phyloP scores from a whole-genome alignment of 2,329 filamentous ascomycete species.

The Xylaria sp. region DNA sequence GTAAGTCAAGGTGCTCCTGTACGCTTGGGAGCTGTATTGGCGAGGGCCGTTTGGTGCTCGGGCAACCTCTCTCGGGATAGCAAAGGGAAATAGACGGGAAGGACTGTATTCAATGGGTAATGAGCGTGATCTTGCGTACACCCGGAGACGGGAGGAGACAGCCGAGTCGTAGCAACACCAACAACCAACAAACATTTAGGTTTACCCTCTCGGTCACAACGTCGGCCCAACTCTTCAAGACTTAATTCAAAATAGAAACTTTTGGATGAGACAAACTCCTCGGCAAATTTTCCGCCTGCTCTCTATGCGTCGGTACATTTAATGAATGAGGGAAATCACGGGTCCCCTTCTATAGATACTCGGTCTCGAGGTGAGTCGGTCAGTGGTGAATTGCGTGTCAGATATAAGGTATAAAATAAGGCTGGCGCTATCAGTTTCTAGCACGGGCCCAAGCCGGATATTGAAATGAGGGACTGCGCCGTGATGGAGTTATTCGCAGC shows the following conservation, averaged over 20 bases:
- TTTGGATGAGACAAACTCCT: slow-evolving; percentile 24
- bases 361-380: slow-evolving; percentile 32
- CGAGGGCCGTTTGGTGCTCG: slow-evolving; percentile 37
- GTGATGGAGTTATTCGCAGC: slow-evolving; percentile 38
- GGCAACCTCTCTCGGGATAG: slow-evolving; percentile 41
- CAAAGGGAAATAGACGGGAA: slow-evolving; percentile 40
- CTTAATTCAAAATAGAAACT: slow-evolving; percentile 22
- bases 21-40: slow-evolving; percentile 45
- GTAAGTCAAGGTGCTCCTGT: slow-evolving; percentile 44
- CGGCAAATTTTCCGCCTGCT: slow-evolving; percentile 24
- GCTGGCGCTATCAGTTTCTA: slow-evolving; percentile 32
- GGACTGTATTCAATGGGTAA: slow-evolving; percentile 34
- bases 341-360: slow-evolving; percentile 35
- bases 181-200: slow-evolving; percentile 40
- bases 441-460: slow-evolving; percentile 25
- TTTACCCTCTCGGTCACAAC: slow-evolving; percentile 31
- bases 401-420: slow-evolving; percentile 34
- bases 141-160: slow-evolving; percentile 37
- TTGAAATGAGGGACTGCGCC: slow-evolving; percentile 38
- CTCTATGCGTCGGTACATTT: slow-evolving; percentile 32
- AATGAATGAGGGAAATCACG: slow-evolving; percentile 28
- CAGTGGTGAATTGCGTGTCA: slow-evolving; percentile 35
- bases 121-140: slow-evolving; percentile 36
- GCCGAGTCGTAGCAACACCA: slow-evolving; percentile 38
- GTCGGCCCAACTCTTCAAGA: slow-evolving; percentile 31